phyloP scores from a whole-genome alignment of 345 rosid genomes.

The Psidium guajava region DNA sequence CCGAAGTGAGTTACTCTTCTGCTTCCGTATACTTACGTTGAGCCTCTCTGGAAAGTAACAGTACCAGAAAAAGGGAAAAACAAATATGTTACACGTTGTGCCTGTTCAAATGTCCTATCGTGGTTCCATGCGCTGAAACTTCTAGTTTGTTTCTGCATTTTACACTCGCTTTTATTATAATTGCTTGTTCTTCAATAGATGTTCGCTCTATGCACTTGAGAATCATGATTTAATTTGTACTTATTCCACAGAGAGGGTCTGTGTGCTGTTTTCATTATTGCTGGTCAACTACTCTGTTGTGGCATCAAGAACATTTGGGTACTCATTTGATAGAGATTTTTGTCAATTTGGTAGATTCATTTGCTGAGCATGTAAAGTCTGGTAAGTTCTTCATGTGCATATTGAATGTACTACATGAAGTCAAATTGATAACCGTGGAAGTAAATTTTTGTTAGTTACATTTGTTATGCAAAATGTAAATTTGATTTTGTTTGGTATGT shows the following conservation, averaged over 20 bases:
- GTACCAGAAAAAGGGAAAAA: background rate
- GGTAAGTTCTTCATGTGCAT: conserved; percentile 16
- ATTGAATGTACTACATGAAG: background rate
- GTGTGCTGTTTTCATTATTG: conserved; percentile 42
- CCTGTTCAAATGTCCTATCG: background rate
- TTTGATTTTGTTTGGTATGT: background rate
- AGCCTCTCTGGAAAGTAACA: background rate
- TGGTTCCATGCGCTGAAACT: background rate
- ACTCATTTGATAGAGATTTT: conserved; percentile 12
- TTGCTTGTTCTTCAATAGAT: background rate
- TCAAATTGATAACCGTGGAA: background rate
- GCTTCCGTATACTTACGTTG: background rate
- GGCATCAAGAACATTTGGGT: conserved; percentile 3
- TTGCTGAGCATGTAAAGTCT: conserved; percentile 24
- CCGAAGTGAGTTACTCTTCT: conserved; percentile 31
- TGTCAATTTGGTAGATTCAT: conserved; percentile 25
- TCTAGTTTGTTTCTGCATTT: background rate
- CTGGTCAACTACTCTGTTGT: conserved; percentile 31
- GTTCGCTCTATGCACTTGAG: background rate
- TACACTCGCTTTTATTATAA: background rate
- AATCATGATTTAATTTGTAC: background rate
- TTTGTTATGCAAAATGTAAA: background rate
- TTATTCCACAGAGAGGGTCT: conserved; percentile 35
- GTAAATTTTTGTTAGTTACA: background rate
- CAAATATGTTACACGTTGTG: background rate